phyloP scores from a whole-genome alignment of 2,329 filamentous ascomycete genomes.

The Elsinoe necatrix region DNA sequence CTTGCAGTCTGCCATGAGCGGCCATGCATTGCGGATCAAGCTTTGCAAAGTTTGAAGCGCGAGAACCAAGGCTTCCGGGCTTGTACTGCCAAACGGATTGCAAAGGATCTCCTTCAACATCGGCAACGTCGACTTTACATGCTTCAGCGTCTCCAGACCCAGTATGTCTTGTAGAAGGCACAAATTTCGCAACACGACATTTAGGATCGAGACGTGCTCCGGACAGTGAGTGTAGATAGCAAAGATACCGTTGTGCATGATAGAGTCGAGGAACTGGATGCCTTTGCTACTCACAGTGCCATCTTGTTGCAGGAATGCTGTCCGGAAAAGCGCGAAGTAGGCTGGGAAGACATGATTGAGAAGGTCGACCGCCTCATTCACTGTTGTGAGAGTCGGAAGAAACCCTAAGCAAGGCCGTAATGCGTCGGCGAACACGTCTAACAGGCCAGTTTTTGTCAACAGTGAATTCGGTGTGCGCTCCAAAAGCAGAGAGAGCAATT shows the following conservation, averaged over 20 bases:
- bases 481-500: slow-evolving; percentile 49
- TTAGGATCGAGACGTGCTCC: slow-evolving; percentile 50
- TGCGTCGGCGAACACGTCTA: slow-evolving; percentile 59
- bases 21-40: slow-evolving; percentile 59
- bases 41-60: slow-evolving; percentile 48
- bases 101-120: slow-evolving; percentile 56
- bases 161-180: slow-evolving; percentile 46
- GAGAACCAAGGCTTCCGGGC: slow-evolving; percentile 46
- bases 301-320: slow-evolving; percentile 29
- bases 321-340: slow-evolving; percentile 51
- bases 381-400: slow-evolving; percentile 68
- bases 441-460: slow-evolving; percentile 56
- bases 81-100: slow-evolving; percentile 57
- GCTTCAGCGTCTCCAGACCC: slow-evolving; percentile 56
- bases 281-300: slow-evolving; percentile 19
- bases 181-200: slow-evolving; percentile 48
- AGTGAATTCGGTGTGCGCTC: slow-evolving; percentile 44
- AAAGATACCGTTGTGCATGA: slow-evolving; percentile 37
- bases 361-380: slow-evolving; percentile 57
- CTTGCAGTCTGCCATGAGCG: slow-evolving; percentile 54
- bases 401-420: slow-evolving; percentile 65
- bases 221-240: slow-evolving; percentile 47
- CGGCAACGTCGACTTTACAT: slow-evolving; percentile 61
- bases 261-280: slow-evolving; percentile 35
- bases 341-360: slow-evolving; percentile 59